Evolutionary conservation across 1,284 basidiomycete species (phyloP).

Genomic region (Caloboletus inedulis): DNA sequence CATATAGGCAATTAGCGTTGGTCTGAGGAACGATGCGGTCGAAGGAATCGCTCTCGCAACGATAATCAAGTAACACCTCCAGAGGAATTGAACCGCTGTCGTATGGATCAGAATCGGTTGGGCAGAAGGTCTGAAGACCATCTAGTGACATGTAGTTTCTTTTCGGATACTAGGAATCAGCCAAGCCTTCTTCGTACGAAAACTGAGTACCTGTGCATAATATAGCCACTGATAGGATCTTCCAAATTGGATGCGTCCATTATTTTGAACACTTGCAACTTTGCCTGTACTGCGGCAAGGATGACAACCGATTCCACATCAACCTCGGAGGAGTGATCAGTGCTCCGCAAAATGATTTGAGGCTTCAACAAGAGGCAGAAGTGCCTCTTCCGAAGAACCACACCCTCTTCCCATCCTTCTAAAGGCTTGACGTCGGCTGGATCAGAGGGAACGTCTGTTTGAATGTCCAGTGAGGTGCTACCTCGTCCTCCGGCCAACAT

Average conservation of each 20-base stretch:
- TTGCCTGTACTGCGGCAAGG: slow-evolving; percentile 80
- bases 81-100: slow-evolving; percentile 68
- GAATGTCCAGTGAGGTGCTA: slow-evolving; percentile 46
- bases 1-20: slow-evolving; percentile 82
- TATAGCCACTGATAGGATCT: slow-evolving; percentile 82
- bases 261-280: slow-evolving; percentile 79
- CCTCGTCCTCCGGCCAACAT: slow-evolving; percentile 53
- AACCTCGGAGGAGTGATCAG: slow-evolving; percentile 37
- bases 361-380: slow-evolving; percentile 88
- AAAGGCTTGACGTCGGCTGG: slow-evolving; percentile 52
- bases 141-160: slow-evolving; percentile 76
- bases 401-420: slow-evolving; percentile 68
- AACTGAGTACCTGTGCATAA: slow-evolving; percentile 73
- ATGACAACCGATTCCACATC: slow-evolving; percentile 67
- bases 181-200: neutral
- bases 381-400: slow-evolving; percentile 66
- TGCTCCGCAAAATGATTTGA: slow-evolving; percentile 79
- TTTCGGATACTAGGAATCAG: slow-evolving; percentile 8
- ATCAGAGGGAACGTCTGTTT: slow-evolving; percentile 28
- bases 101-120: slow-evolving; percentile 43
- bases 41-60: slow-evolving; percentile 79
- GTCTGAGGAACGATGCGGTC: slow-evolving; percentile 91
- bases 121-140: slow-evolving; percentile 88
- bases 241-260: slow-evolving; percentile 78
- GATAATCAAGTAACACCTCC: slow-evolving; percentile 84